phyloP scores from a whole-genome alignment of 2,329 filamentous ascomycete species.

The Colletotrichum coccodes region DNA sequence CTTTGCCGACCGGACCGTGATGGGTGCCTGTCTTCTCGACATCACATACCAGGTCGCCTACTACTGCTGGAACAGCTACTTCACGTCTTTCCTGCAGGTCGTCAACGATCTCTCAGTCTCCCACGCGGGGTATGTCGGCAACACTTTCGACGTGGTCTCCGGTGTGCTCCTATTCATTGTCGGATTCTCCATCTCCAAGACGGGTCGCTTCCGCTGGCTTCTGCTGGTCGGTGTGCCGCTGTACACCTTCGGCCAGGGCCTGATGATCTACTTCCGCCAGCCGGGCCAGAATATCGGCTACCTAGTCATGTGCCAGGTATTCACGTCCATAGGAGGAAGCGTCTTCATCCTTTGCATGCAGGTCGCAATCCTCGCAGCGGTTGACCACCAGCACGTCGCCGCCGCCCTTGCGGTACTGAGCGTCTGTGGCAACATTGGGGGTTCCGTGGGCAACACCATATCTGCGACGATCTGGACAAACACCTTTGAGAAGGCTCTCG shows the following conservation, averaged over 20 bases:
- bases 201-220: conserved; percentile 60
- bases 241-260: conserved; percentile 62
- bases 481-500: conserved; percentile 54
- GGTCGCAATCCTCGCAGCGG: conserved; percentile 66
- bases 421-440: conserved; percentile 55
- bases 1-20: conserved; percentile 60
- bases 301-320: conserved; percentile 51
- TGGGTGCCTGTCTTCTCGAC: conserved; percentile 59
- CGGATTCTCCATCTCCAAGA: conserved; percentile 56
- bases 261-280: conserved; percentile 54
- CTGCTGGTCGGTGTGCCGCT: conserved; percentile 57
- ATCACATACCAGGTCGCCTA: conserved; percentile 58
- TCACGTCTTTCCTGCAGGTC: conserved; percentile 65
- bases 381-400: conserved; percentile 64
- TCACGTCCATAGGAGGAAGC: conserved; percentile 51
- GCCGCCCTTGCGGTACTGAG: conserved; percentile 57
- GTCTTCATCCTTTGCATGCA: conserved; percentile 55
- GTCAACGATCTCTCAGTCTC: conserved; percentile 54
- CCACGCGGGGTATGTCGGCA: conserved; percentile 57
- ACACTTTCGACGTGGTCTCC: conserved; percentile 62
- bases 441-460: conserved; percentile 56
- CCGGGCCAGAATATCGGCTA: conserved; percentile 46
- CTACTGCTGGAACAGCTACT: conserved; percentile 64
- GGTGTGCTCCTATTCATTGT: conserved; percentile 60
- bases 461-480: conserved; percentile 55